Base-by-base conservation (phyloP, 2,329 filamentous ascomycete species). In the Penicillium brasilianum region DNA sequence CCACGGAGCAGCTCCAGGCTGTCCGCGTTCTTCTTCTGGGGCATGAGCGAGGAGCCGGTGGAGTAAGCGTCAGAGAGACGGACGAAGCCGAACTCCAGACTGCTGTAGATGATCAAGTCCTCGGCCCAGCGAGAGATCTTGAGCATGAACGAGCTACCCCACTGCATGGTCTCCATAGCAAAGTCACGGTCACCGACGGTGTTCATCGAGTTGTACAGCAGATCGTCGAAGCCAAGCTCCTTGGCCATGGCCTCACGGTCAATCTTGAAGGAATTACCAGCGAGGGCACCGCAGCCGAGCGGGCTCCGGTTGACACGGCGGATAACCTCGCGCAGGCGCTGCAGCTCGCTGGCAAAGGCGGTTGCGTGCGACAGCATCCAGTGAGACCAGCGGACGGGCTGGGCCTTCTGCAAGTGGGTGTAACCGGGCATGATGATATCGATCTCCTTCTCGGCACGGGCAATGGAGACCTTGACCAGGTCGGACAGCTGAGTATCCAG, bases 371-470 rank as follows among this genome's bases (percentile, higher is more conserved):
- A 89, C 65, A 96, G 79, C 73, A 96, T 82, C 89, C 89, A 94
- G 72, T 95, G 91, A 58, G 85, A 88, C 90, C 90, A 96, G 63
- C 90, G 83, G 68, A 96, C 87, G 1, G 92, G 91, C 91, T 81
- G 86, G 3, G 91, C 91, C 56, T 91, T 88, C 79, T 96, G 92
- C 37, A 95, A 80, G 77, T 96, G 92, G 14, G 92, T 96, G 79
- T 96, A 96, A 2, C 91, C 91, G 1, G 92, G 92, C 90, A 96
- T 95, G 71, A 96, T 76, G 66, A 87, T 83, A 68, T 91, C 88
- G 65, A 93, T 88, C 71, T 95, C 90, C 37, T 82, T 78, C 82
- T 92, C 90, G 1, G 92, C 90, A 30, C 91, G 85, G 50, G 81
- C 80, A 37, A 87, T 84, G 14, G 88, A 86, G 51, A 93, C 89